A percentile compares a stretch with the other conserved stretches of the same genome.
Evolutionary conservation across 106 monocot genomes (phyloP).

Genomic region (Platanthera zijinensis): DNA sequence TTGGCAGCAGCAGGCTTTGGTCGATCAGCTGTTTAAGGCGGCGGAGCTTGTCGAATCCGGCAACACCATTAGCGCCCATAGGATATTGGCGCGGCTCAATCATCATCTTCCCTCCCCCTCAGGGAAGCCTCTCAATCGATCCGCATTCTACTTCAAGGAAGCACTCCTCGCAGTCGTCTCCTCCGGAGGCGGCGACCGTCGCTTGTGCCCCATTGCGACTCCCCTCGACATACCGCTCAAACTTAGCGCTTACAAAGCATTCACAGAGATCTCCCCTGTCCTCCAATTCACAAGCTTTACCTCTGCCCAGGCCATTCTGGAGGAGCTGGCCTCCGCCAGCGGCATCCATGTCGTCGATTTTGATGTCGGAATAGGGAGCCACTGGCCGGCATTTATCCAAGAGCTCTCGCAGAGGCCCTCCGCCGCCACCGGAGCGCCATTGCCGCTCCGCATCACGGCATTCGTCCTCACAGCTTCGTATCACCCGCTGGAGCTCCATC

Average conservation of each 20-base stretch:
- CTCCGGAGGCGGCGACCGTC: background rate
- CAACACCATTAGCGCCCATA: conserved; percentile 58
- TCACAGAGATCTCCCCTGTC: conserved; percentile 74
- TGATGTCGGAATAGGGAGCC: conserved; percentile 78
- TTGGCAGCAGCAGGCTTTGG: conserved; percentile 31
- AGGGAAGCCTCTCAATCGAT: conserved; percentile 72
- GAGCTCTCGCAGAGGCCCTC: conserved; percentile 64
- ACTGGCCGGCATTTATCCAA: conserved; percentile 88
- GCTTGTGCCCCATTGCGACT: conserved; percentile 8
- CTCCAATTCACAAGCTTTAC: conserved; percentile 88
- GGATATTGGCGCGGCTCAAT: conserved; percentile 99
- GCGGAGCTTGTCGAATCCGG: conserved; percentile 75
- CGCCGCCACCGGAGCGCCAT: conserved; percentile 8
- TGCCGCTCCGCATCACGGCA: conserved; percentile 61
- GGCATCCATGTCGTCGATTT: conserved; percentile 82
- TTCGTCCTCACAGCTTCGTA: conserved; percentile 45
- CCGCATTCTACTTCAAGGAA: conserved; percentile 87
- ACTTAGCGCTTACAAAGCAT: conserved; percentile 70
- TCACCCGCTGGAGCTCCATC: conserved; percentile 66
- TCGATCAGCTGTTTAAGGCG: conserved; percentile 67
- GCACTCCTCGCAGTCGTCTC: conserved; percentile 29
- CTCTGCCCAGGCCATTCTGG: conserved; percentile 61
- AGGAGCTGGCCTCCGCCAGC: conserved; percentile 41
- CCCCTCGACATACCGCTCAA: conserved; percentile 63
- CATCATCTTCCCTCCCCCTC: conserved; percentile 59